Conservation (phyloP, 768 basidiomycete genomes). For the Pulveroboletus frians region DNA sequence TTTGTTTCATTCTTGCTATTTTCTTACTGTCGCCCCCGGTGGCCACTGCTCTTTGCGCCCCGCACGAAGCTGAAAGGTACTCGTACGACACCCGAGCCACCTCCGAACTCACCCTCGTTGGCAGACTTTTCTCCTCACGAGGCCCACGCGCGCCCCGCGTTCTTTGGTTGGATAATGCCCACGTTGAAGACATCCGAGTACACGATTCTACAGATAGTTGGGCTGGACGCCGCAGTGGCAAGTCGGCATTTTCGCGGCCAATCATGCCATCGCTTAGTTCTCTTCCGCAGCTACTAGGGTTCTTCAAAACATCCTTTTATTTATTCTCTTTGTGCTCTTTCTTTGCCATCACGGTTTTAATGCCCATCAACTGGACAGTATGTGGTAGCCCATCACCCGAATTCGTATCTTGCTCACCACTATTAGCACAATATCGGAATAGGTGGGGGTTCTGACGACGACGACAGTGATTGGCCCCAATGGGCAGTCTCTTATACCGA, state of each 20-base stretch:
- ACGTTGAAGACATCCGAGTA: constrained; percentile 89
- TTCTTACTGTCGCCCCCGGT: constrained; percentile 81
- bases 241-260: constrained; percentile 28
- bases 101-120: constrained; percentile 1
- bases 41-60: constrained; percentile 88
- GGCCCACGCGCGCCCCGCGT: constrained; percentile 77
- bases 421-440: constrained; percentile 66
- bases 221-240: constrained; percentile 93
- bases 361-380: constrained; percentile 94
- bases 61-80: constrained; percentile 91
- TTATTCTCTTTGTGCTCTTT: constrained; percentile 84
- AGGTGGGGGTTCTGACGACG: constrained; percentile 44
- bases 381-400: constrained; percentile 20
- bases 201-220: constrained; percentile 92
- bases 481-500: constrained; percentile 21
- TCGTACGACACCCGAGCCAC: neutral
- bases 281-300: constrained; percentile 72
- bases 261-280: neutral
- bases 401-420: constrained; percentile 1
- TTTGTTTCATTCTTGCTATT: constrained; percentile 79
- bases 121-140: constrained; percentile 91
- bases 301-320: constrained; percentile 93
- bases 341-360: constrained; percentile 78
- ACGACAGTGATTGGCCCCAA: constrained; percentile 45
- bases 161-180: constrained; percentile 96